Evolutionary conservation across 306 rosid species (phyloP), one percentile per base, ranked within the genome.

Genomic region (Quercus engelmannii): DNA sequence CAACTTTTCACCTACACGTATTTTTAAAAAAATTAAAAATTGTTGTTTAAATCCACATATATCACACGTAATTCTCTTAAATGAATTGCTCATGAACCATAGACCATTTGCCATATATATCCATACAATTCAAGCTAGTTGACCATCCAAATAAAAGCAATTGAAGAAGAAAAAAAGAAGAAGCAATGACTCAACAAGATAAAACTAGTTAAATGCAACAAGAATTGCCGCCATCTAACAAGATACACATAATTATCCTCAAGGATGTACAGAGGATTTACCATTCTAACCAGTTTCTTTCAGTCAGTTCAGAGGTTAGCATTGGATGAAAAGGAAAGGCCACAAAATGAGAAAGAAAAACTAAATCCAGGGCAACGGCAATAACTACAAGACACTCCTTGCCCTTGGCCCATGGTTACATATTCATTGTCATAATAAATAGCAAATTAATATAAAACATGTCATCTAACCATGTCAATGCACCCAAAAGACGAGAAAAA

Each of bases 391-490:
- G 23, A 83, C 74, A 79, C 70, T 73, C 65, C 81, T 69, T 80
- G 78, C 84, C 59, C 79, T 74, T 41, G 74, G 79, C 81, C 82
- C 76, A 74, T 55, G 69, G 23, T 33, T 49, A 67, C 59, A 74
- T 65, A 26, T 30, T 59, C 55, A 23, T 59, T 35, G 35, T 26
- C 74, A 61, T 77, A 83, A 88, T 87, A 86, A 57, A 74, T 73
- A 76, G 70, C 71, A 74, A 80, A 85, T 79, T 79, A 81, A 75
- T 55, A 78, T 72, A 57, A 69, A 83, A 28, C 85, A 74, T 78
- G 56, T 74, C 81, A 49, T 75, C 90, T 77, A 85, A 46, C 79
- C 78, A 83, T 31, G 88, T 85, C 90, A 83, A 74, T 33, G 85
- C 82, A 85, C 81, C 85, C 80, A 67, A 73, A 79, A 73, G 62